Evolutionary conservation across 257 asterid species (phyloP), one percentile per base, ranked within the genome.

Genomic region (Nicotiana attenuata): DNA sequence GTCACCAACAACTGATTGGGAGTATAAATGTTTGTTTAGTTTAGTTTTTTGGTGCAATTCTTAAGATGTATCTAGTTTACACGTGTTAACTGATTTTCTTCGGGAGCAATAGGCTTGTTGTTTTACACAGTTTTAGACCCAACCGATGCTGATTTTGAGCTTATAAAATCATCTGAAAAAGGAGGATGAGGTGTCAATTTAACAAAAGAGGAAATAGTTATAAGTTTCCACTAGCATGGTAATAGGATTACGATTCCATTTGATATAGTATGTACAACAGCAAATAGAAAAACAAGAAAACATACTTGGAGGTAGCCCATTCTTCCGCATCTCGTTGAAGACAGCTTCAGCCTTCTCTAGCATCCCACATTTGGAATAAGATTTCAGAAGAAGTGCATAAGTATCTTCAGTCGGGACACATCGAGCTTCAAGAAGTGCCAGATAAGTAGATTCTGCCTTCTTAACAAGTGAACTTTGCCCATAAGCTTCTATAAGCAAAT

Each of bases 401-500:
- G 98, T 94, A 84, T 94, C 97, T 84, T 94, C 92, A 20, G 98
- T 94, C 1, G 97, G 97, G 73, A 94, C 81, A 83, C 98, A 94
- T 57, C 90, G 88, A 77, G 91, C 90, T 82, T 94, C 93, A 9
- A 90, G 86, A 69, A 94, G 98, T 55, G 91, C 85, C 22, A 91
- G 65, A 82, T 93, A 94, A 71, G 91, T 83, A 13, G 92, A 84
- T 84, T 94, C 93, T 33, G 95, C 98, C 86, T 92, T 94, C 87
- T 89, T 88, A 57, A 82, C 76, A 50, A 78, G 81, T 69, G 87
- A 82, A 65, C 82, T 90, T 71, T 93, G 91, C 24, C 97, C 98
- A 75, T 91, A 92, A 78, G 97, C 97, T 80, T 94, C 98, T 84
- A 94, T 89, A 33, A 93, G 98, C 83, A 94, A 85, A 87, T 93